Evolutionary conservation across 1,284 basidiomycete species (phyloP), one percentile per base, ranked within the genome.

Genomic region (Irpex sp.): DNA sequence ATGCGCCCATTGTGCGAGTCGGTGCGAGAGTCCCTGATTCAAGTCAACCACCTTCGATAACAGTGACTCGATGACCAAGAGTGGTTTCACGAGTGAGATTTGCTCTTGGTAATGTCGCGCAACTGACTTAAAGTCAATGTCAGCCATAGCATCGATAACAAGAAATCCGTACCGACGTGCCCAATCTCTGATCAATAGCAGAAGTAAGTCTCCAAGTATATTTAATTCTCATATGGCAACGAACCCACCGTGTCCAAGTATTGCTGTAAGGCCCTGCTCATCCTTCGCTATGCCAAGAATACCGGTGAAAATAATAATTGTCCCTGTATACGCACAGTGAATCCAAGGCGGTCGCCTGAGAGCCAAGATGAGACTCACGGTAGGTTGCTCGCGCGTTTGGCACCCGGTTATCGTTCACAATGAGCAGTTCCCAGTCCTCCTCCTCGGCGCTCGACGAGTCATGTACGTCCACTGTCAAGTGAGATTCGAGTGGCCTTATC

Each of bases 221-320:
- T 48, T 48, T 0, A 16, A 45, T 45, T 16, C 5, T 16, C 28
- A 33, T 33, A 33, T 33, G 1, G 28, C 36, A 12, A 51, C 5
- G 37, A 57, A 72, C 81, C 54, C 64, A 88, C 93, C 93, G 73
- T 98, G 95, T 1, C 92, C 86, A 2, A 98, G 76, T 1, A 98
- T 88, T 6, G 90, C 90, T 1, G 96, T 93, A 0, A 98, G 76
- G 0, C 94, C 94, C 64, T 90, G 82, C 65, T 94, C 90, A 64
- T 94, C 87, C 63, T 78, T 78, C 56, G 87, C 88, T 5, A 96
- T 77, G 0, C 92, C 93, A 7, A 98, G 73, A 57, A 98, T 93
- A 0, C 95, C 96, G 0, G 91, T 94, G 68, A 93, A 97, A 2
- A 98, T 91, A 57, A 96, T 85, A 65, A 97, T 90, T 66, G 85